Percentiles rank a stretch among this genome's conserved stretches.
Conservation (phyloP, 2,329 filamentous ascomycete genomes). For the Bipolaris bicolor region DNA sequence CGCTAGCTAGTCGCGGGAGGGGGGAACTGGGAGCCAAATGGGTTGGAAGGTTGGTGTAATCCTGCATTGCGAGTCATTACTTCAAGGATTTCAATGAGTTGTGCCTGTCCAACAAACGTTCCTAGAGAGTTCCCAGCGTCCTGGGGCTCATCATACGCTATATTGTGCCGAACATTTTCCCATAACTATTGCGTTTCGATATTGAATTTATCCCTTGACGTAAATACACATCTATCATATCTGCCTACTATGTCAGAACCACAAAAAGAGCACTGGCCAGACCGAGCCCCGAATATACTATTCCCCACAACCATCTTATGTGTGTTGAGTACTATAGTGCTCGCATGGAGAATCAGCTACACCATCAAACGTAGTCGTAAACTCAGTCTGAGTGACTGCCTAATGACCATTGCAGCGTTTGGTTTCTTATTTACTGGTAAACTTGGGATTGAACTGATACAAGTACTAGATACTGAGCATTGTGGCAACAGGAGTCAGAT, state of each 20-base stretch:
- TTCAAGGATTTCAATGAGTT: too few relatives aligned
- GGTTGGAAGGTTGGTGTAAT: too few relatives aligned
- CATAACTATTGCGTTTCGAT: too few relatives aligned
- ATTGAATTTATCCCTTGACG: too few relatives aligned
- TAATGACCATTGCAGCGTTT: slow-evolving; percentile 31
- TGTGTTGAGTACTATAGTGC: slow-evolving; percentile 21
- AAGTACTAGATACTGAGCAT: slow-evolving; percentile 24
- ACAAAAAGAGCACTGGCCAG: slow-evolving; percentile 20
- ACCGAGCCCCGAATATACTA: slow-evolving; percentile 27
- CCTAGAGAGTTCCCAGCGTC: too few relatives aligned
- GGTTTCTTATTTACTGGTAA: slow-evolving; percentile 12
- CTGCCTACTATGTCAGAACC: not conserved
- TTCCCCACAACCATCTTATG: slow-evolving; percentile 21
- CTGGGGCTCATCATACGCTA: too few relatives aligned
- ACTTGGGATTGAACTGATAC: slow-evolving; percentile 11
- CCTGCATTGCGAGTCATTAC: too few relatives aligned
- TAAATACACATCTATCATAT: too few relatives aligned
- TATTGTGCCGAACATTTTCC: too few relatives aligned
- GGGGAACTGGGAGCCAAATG: too few relatives aligned
- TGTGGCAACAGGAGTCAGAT: slow-evolving; percentile 14
- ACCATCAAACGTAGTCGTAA: slow-evolving; percentile 26
- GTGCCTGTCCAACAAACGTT: too few relatives aligned
- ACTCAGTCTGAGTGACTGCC: slow-evolving; percentile 31
- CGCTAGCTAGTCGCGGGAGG: too few relatives aligned
- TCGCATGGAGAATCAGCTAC: slow-evolving; percentile 33